Conservation (phyloP, 352 stramenopile species). For the Phytophthora cactorum region DNA sequence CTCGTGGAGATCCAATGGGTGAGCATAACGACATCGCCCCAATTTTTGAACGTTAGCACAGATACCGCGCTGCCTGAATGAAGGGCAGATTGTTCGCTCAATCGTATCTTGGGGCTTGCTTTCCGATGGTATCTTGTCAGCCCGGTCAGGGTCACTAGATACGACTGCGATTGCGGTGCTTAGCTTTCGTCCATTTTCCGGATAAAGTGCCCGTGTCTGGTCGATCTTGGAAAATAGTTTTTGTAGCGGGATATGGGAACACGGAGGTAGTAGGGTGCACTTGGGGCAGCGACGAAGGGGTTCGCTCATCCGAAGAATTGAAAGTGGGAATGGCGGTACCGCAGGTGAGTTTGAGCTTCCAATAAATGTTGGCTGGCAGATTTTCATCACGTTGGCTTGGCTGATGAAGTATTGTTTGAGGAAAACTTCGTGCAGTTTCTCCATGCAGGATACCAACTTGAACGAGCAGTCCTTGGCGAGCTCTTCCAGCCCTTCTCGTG, state of each 20-base stretch:
- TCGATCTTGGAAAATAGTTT: constrained; percentile 55
- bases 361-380: not conserved
- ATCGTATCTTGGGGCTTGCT: not conserved
- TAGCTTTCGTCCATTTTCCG: constrained; percentile 23
- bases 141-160: not conserved
- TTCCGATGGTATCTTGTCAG: not conserved
- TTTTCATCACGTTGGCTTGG: constrained; percentile 58
- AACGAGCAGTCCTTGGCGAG: constrained; percentile 38
- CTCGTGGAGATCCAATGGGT: constrained; percentile 53
- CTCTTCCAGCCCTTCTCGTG: constrained; percentile 59
- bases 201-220: constrained; percentile 56
- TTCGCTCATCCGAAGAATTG: constrained; percentile 61
- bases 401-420: constrained; percentile 58
- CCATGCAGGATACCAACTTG: constrained; percentile 50
- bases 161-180: not conserved
- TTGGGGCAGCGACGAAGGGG: constrained; percentile 65
- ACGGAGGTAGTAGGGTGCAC: constrained; percentile 74
- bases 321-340: constrained; percentile 54
- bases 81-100: constrained; percentile 45
- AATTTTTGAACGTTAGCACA: constrained; percentile 69
- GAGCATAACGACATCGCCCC: constrained; percentile 65
- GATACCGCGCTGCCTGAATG: constrained; percentile 54
- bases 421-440: constrained; percentile 59
- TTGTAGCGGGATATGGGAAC: constrained; percentile 55
- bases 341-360: not conserved